Percentiles rank a stretch among this genome's conserved stretches.
Conservation (phyloP, 208 protist genomes). For the Acanthamoeba royreba region DNA sequence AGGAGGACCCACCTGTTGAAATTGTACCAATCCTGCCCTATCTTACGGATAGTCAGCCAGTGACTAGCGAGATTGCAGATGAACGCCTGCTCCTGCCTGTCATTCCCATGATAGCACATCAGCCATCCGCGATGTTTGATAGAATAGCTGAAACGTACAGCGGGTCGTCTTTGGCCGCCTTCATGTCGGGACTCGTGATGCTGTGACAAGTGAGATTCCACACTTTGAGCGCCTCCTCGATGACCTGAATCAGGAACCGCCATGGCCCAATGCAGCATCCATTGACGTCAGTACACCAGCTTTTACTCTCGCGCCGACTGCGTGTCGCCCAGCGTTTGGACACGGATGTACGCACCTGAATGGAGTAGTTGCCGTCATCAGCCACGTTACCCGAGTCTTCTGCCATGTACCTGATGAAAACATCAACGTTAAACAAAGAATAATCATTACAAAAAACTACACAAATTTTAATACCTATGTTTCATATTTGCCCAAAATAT, state of each 20-base stretch:
- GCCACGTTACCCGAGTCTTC: slow-evolving; percentile 45
- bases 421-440: neutral
- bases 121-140: neutral
- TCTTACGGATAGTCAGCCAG: slow-evolving; percentile 42
- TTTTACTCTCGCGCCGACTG: too few species aligned
- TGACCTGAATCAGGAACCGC: neutral
- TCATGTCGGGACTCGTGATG: slow-evolving; percentile 33
- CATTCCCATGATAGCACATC: neutral
- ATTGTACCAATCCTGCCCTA: slow-evolving; percentile 45
- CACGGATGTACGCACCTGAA: slow-evolving; percentile 2
- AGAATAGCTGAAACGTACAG: slow-evolving; percentile 25
- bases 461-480: too few species aligned
- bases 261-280: too few species aligned
- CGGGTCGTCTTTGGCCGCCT: slow-evolving; percentile 12
- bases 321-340: too few species aligned
- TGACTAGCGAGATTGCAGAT: slow-evolving; percentile 46
- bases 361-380: slow-evolving; percentile 41
- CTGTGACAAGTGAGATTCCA: slow-evolving; percentile 23
- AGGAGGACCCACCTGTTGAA: slow-evolving; percentile 12
- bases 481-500: too few species aligned
- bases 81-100: slow-evolving; percentile 36
- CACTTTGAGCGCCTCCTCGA: slow-evolving; percentile 45
- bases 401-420: neutral
- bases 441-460: too few species aligned
- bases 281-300: too few species aligned